phyloP scores from a whole-genome alignment of 1,284 basidiomycete genomes.

The Ceratobasidium sp. region DNA sequence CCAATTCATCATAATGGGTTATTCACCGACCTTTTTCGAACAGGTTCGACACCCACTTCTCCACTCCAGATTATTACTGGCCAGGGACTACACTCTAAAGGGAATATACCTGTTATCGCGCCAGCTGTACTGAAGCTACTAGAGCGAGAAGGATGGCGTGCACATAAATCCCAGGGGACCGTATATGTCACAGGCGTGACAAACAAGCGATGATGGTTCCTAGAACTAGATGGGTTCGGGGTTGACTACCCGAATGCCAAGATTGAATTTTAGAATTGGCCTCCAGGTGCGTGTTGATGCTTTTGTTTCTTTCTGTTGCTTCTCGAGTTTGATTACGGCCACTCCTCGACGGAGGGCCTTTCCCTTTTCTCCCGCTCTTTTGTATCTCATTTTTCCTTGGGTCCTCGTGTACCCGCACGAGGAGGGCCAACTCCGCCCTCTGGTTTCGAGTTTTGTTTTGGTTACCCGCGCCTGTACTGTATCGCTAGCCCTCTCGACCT shows the following conservation, averaged over 20 bases:
- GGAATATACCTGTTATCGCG: slow-evolving; percentile 40
- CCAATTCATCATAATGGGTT: neutral
- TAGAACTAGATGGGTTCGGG: neutral
- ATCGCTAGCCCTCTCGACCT: slow-evolving; percentile 13
- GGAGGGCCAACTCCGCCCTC: neutral
- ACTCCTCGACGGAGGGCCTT: neutral
- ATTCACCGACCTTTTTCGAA: neutral
- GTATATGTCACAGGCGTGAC: slow-evolving; percentile 43
- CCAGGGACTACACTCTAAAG: slow-evolving; percentile 33
- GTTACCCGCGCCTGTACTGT: slow-evolving; percentile 8
- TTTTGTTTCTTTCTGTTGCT: neutral
- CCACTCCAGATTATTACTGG: slow-evolving; percentile 42
- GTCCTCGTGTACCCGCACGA: neutral
- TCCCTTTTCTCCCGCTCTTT: neutral
- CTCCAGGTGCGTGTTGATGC: neutral
- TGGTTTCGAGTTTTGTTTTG: neutral
- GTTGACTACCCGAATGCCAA: neutral
- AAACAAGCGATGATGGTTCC: neutral
- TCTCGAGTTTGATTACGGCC: too few relatives aligned
- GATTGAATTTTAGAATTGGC: neutral
- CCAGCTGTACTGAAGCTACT: slow-evolving; percentile 40
- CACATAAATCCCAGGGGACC: slow-evolving; percentile 29
- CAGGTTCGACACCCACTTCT: slow-evolving; percentile 12
- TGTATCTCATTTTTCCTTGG: neutral
- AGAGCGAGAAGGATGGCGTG: slow-evolving; percentile 39